Evolutionary conservation across 805 yeast species (phyloP).

Genomic region (Metschnikowia arizonensis): DNA sequence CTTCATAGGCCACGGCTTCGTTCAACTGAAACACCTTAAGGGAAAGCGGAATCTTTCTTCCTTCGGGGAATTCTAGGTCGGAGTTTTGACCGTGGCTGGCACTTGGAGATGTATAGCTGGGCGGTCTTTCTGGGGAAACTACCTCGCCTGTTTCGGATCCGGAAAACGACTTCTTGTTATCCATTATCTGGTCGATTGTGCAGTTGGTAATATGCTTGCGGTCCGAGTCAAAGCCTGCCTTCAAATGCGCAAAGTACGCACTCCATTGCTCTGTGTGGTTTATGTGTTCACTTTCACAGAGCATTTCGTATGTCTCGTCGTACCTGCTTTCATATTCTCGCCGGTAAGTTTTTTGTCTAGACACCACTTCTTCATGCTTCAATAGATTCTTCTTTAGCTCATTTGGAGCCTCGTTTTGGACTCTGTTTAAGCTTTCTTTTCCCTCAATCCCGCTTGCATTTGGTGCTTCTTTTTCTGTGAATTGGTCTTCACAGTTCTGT

Average conservation of each 20-base stretch:
- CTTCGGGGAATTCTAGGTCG: neutral
- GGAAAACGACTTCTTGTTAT: neutral
- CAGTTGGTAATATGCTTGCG: conserved; percentile 2
- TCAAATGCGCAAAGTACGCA: neutral
- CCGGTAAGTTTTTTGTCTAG: neutral
- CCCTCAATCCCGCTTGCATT: neutral
- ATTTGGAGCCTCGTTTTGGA: neutral
- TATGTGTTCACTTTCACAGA: conserved; percentile 5
- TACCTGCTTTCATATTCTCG: conserved; percentile 1
- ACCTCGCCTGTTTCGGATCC: neutral
- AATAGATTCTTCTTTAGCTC: neutral
- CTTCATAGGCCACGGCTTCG: conserved; percentile 16
- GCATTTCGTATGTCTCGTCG: neutral
- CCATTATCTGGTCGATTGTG: neutral
- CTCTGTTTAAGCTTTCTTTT: neutral
- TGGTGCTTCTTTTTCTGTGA: neutral
- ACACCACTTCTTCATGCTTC: neutral
- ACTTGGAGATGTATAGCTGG: neutral
- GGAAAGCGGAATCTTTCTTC: conserved; percentile 7
- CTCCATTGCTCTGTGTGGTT: conserved; percentile 1
- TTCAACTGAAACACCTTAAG: conserved; percentile 13
- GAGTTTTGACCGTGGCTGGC: neutral
- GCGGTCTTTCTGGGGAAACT: neutral
- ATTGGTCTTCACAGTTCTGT: neutral
- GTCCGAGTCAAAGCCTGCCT: conserved; percentile 1